Conservation (phyloP, 805 yeast genomes). For the Clavispora asparagi region DNA sequence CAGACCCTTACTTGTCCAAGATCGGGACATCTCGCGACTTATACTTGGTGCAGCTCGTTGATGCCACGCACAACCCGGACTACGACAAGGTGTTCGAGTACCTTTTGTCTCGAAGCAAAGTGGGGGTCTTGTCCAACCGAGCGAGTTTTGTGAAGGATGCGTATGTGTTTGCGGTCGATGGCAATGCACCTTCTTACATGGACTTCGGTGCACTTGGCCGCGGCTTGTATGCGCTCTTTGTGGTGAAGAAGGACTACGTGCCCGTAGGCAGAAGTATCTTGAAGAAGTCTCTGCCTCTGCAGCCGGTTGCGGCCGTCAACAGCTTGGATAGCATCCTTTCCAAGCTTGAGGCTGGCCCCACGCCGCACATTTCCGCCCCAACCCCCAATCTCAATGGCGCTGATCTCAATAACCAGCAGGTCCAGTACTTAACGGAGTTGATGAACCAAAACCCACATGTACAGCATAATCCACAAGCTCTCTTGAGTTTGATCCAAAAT, state of each 20-base stretch:
- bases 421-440: conserved; percentile 10
- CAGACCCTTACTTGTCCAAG: conserved; percentile 51
- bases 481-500: conserved; percentile 11
- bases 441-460: conserved; percentile 15
- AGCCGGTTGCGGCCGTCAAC: conserved; percentile 2
- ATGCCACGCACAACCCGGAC: conserved; percentile 17
- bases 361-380: neutral
- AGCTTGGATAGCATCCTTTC: conserved; percentile 22
- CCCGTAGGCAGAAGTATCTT: conserved; percentile 21
- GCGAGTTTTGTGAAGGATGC: conserved; percentile 57
- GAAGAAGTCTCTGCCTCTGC: conserved; percentile 10
- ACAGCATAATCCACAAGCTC: conserved; percentile 13
- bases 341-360: conserved; percentile 14
- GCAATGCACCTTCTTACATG: conserved; percentile 3
- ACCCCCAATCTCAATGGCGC: neutral
- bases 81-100: conserved; percentile 36
- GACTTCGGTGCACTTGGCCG: neutral
- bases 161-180: conserved; percentile 44
- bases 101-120: conserved; percentile 41
- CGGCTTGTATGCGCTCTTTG: conserved; percentile 25
- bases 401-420: conserved; percentile 11
- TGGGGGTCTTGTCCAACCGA: conserved; percentile 54
- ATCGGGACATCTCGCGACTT: conserved; percentile 48
- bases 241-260: conserved; percentile 32
- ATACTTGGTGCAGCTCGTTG: conserved; percentile 41